Evolutionary conservation across 2,329 filamentous ascomycete species (phyloP), one percentile per base, ranked within the genome.

Genomic region (Teratosphaeria zuluensis): DNA sequence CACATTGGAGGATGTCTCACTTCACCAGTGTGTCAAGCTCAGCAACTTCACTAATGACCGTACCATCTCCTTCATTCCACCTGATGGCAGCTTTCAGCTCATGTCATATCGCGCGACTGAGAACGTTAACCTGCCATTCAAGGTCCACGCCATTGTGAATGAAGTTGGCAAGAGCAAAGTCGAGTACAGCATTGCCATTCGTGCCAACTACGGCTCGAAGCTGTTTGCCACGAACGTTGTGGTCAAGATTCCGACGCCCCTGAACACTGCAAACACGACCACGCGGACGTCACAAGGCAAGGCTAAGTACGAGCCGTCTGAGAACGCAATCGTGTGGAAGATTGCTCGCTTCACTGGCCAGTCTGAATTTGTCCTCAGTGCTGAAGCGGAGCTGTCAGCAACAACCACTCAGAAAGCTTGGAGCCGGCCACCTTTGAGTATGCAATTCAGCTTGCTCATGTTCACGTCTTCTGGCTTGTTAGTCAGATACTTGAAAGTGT

Each of bases 271-370:
- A 53, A 88, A 88, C 71, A 96, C 95, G 61, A 92, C 87, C 1
- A 91, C 96, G 76, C 85, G 94, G 55, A 95, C 92, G 62, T 94
- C 89, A 1, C 92, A 97, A 75, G 95, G 94, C 61, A 96, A 96
- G 73, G 94, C 94, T 59, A 97, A 96, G 76, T 99, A 99, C 75
- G 95, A 99, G 76, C 95, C 94, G 0, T 89, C 92, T 63, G 92
- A 96, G 72, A 99, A 99, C 79, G 90, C 92, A 70, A 97, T 99
- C 64, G 88, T 97, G 12, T 99, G 94, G 94, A 97, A 96, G 81
- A 97, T 99, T 65, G 88, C 92, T 12, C 84, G 94, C n/a, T 99
- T 99, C 76, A 94, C 92, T 0, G 94, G 94, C n/a, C 91, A 96
- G 76, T 92, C 88, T 76, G 94, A 99, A 75, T 99, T 88, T 64